A percentile compares a stretch with the other conserved stretches of the same genome.
Evolutionary conservation across 2,329 filamentous ascomycete species (phyloP).

Genomic region (Calonectria honghensis): DNA sequence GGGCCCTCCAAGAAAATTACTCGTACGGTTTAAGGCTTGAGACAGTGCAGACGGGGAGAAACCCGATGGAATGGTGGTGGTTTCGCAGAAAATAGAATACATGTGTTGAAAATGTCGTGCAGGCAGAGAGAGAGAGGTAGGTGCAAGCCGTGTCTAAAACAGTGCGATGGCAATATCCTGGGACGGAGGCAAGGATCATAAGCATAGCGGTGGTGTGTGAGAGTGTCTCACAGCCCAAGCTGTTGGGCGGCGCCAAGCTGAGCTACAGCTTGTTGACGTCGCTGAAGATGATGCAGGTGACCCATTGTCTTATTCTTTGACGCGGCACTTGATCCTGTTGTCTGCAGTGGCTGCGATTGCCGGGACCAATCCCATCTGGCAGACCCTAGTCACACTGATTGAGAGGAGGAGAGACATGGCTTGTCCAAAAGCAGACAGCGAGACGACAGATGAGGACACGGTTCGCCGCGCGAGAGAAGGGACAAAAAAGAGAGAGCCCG

Average conservation of each 20-base stretch:
- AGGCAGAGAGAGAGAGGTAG: neutral
- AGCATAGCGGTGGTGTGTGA: neutral
- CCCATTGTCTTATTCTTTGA: constrained; percentile 21
- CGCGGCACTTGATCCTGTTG: constrained; percentile 22
- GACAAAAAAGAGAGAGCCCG: neutral
- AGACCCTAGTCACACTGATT: neutral
- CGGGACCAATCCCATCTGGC: neutral
- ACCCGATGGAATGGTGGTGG: constrained; percentile 13
- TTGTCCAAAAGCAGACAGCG: constrained; percentile 15
- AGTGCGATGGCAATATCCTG: constrained; percentile 3
- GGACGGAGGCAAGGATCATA: constrained; percentile 9
- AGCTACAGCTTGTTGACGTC: constrained; percentile 1
- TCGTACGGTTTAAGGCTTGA: constrained; percentile 23
- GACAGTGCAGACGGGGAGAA: constrained; percentile 5
- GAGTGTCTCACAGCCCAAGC: constrained; percentile 14
- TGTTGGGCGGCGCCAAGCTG: constrained; percentile 11
- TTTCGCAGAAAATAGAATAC: constrained; percentile 26
- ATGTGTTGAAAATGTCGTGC: constrained; percentile 23
- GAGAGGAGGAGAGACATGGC: constrained; percentile 7
- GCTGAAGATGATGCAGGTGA: constrained; percentile 24
- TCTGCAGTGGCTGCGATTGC: constrained; percentile 5
- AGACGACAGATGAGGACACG: constrained; percentile 2
- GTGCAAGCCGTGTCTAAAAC: constrained; percentile 17
- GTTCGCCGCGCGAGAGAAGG: neutral
- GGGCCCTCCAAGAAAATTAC: neutral